These are phyloP conservation scores for Penstemon barbatus DNA, from an alignment of 257 asterid genomes.

Conservation along the genomic window DNA sequence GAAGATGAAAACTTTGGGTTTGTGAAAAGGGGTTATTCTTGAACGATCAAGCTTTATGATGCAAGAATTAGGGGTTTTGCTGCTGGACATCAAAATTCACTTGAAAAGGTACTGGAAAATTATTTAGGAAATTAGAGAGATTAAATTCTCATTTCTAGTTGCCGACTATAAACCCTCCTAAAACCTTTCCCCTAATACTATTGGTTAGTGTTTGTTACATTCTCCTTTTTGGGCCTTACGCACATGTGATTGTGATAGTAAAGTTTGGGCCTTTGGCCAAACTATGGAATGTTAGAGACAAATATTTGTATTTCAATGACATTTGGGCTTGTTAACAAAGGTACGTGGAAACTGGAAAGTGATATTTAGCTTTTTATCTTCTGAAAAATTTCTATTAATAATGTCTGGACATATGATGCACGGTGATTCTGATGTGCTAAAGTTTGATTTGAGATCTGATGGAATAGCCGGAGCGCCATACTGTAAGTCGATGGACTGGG, in stretches of 20 bases:
- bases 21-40: conserved; percentile 26
- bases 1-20: conserved; percentile 26
- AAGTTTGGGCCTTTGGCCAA: too few species aligned
- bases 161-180: conserved; percentile 63
- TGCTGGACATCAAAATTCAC: conserved; percentile 57
- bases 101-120: conserved; percentile 7
- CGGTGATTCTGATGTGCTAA: too few species aligned
- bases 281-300: too few species aligned
- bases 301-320: too few species aligned
- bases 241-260: background rate
- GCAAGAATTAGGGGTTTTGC: conserved; percentile 40
- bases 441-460: too few species aligned
- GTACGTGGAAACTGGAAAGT: too few species aligned
- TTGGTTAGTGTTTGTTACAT: background rate
- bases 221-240: background rate
- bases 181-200: conserved; percentile 38
- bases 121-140: background rate
- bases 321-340: too few species aligned
- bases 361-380: too few species aligned
- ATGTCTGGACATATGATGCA: too few species aligned
- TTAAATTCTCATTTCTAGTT: background rate
- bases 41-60: conserved; percentile 37
- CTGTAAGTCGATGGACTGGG: too few species aligned
- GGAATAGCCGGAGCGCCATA: too few species aligned
- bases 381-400: too few species aligned